These are phyloP conservation scores for Selaginella tamariscina DNA, from an alignment of 75 land plant species.

Conservation along the genomic window DNA sequence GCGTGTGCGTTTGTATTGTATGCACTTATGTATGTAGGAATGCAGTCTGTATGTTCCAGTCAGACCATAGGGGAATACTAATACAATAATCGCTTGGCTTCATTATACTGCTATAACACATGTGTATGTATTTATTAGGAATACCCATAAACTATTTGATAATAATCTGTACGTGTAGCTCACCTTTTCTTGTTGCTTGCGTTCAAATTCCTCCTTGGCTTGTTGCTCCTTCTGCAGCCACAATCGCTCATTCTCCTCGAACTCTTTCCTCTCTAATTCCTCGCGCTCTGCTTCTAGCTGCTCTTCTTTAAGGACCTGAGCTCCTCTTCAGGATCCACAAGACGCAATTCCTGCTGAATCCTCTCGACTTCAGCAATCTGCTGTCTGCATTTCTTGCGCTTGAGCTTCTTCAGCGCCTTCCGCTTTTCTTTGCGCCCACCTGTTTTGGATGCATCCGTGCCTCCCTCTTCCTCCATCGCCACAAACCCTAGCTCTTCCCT, in stretches of 20 bases:
- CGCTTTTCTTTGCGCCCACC: slow-evolving; percentile 66
- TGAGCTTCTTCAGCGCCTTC: slow-evolving; percentile 58
- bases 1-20: too few relatives aligned
- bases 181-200: slow-evolving; percentile 22
- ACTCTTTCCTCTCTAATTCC: slow-evolving; percentile 40
- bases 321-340: slow-evolving; percentile 52
- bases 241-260: slow-evolving; percentile 57
- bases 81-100: neutral
- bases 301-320: slow-evolving; percentile 22
- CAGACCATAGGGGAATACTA: neutral
- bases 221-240: slow-evolving; percentile 45
- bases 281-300: slow-evolving; percentile 35
- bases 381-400: slow-evolving; percentile 54
- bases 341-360: slow-evolving; percentile 35
- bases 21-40: too few relatives aligned
- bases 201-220: slow-evolving; percentile 26
- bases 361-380: slow-evolving; percentile 39
- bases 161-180: neutral
- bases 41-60: too few relatives aligned
- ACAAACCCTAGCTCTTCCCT: neutral
- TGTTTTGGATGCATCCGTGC: too few relatives aligned
- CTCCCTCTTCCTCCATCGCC: too few relatives aligned
- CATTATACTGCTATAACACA: neutral
- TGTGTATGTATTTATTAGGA: neutral
- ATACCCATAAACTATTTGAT: neutral